These are phyloP conservation scores for Talaromyces adpressus DNA, from an alignment of 495 filamentous ascomycete genomes.

Conservation along the genomic window DNA sequence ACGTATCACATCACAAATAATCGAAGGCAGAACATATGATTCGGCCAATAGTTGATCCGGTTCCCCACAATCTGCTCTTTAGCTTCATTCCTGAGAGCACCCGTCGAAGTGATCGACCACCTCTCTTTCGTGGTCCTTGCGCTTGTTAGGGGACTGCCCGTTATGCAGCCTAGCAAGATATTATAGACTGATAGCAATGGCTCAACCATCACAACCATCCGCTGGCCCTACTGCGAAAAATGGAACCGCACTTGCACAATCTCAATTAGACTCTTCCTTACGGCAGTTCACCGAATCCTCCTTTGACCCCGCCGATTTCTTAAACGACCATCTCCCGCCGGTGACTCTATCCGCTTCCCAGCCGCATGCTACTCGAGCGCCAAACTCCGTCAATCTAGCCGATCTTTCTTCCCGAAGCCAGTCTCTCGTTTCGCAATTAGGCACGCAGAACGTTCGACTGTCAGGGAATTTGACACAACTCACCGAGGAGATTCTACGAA, in stretches of 20 bases:
- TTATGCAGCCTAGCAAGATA: not conserved
- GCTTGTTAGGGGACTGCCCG: not conserved
- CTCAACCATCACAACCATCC: not conserved
- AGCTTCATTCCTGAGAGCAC: not conserved
- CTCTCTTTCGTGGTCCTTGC: not conserved
- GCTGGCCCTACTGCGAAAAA: not conserved
- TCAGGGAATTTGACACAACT: constrained; percentile 79
- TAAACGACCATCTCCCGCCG: constrained; percentile 67
- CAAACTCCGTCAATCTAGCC: constrained; percentile 55
- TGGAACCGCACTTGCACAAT: constrained; percentile 23
- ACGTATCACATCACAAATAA: not conserved
- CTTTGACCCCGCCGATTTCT: constrained; percentile 75
- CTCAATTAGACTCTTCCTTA: constrained; percentile 52
- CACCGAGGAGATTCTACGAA: constrained; percentile 89
- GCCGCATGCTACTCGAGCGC: constrained; percentile 31
- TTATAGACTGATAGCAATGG: not conserved
- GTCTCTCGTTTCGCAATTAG: constrained; percentile 75
- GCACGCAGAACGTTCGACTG: constrained; percentile 75
- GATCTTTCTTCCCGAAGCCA: constrained; percentile 79
- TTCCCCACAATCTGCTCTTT: not conserved
- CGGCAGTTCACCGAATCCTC: constrained; percentile 57
- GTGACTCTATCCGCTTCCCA: constrained; percentile 35
- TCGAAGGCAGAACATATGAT: not conserved
- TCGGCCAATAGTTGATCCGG: not conserved
- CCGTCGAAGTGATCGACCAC: not conserved